Evolutionary conservation across 1,139 yeast species (phyloP), one percentile per base, ranked within the genome.

Genomic region (Geotrichum citri-aurantii): DNA sequence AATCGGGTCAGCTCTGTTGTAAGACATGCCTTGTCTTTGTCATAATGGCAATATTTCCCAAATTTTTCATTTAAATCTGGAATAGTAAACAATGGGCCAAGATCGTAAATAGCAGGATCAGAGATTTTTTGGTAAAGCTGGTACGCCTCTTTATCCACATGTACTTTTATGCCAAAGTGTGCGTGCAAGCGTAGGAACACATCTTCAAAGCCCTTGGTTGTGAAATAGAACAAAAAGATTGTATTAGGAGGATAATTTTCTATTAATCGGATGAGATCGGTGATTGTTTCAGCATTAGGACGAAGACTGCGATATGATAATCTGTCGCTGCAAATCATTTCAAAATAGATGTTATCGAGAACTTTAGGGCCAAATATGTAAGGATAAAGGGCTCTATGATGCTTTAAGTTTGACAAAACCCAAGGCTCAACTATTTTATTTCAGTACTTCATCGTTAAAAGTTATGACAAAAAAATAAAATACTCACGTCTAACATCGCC

Each of bases 141-240:
- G 44, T 59, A 61, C 7, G 71, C 63, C 24, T 71, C 71, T 1
- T 61, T 54, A 42, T 71, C 75, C n/a, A 76, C 65, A 57, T 73
- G 78, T 1, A 81, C 62, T 26, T 66, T 67, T 0, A 76, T 75
- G 2, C 68, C 64, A 40, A 78, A 71, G 6, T 69, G 62, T 1
- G 70, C 65, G 0, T 76, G 73, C 1, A 81, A 66, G 10, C 74
- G 75, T 1, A 76, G 69, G 81, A 85, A 80, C 0, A 77, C 79
- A 61, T 81, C 83, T 64, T 84, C 88, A 61, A 81, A 82, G 1
- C 88, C 88, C 1, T 79, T 68, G 0, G 77, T 76, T 31, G 54
- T 37, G 59, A 80, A 82, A 6, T 68, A 64, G 58, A 82, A 77
- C 54, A 66, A 71, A 59, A 81, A 79, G 7, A 67, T 71, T 2